Percentiles rank a stretch among this genome's conserved stretches.
These are phyloP conservation scores for Exophiala mesophila DNA, from an alignment of 2,329 filamentous ascomycete species.

Conservation along the genomic window DNA sequence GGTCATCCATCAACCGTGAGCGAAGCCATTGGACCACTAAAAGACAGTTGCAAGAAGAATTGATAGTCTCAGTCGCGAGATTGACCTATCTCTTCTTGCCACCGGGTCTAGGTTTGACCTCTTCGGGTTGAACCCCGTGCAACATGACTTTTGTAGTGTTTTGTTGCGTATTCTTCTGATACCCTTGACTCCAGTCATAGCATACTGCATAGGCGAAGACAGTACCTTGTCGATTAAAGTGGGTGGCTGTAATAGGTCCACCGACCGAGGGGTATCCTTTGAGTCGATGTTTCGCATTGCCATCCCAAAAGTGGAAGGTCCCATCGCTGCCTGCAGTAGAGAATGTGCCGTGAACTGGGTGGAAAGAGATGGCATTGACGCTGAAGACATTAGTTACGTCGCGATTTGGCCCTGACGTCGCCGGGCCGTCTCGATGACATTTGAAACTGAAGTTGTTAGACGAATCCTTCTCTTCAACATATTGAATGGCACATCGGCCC, in stretches of 20 bases:
- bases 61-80: no score
- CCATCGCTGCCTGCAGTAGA: conserved; percentile 92
- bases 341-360: conserved; percentile 95
- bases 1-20: no score
- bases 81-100: conserved; percentile 34
- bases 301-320: conserved; percentile 77
- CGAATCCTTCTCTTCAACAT: conserved; percentile 92
- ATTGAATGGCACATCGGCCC: conserved; percentile 94
- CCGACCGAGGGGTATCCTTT: conserved; percentile 83
- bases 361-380: conserved; percentile 97
- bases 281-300: conserved; percentile 80
- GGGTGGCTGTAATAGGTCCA: conserved; percentile 82
- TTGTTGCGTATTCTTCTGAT: conserved; percentile 70
- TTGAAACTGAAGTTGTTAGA: conserved; percentile 98
- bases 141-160: conserved; percentile 75
- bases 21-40: no score
- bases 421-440: conserved; percentile 81
- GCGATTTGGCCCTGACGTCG: conserved; percentile 42
- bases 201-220: conserved; percentile 87
- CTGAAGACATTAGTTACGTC: conserved; percentile 86
- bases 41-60: no score
- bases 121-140: conserved; percentile 66
- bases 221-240: conserved; percentile 80
- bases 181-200: conserved; percentile 99
- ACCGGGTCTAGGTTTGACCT: conserved; percentile 54